Base-by-base conservation (phyloP, 148 eudicot genomes). In the Dianthus caryophyllus region DNA sequence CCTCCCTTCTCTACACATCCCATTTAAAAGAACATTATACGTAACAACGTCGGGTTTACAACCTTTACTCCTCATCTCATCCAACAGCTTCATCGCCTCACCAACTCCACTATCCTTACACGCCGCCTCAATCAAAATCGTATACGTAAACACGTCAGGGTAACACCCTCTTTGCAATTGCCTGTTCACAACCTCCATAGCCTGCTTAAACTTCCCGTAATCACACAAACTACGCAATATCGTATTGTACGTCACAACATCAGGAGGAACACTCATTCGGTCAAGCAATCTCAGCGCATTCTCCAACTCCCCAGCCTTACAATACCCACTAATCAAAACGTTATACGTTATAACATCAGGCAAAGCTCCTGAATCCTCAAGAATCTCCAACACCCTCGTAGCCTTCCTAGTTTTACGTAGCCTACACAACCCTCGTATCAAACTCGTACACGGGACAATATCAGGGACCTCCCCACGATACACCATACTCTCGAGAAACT, bases 301-400 rank as follows among this genome's bases (percentile, higher is more conserved):
- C 64, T 77, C 76, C 49, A 85, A 78, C 55, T 85, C 89, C 47
- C 94, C 94, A 2, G 82, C 65, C 71, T 73, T 87, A 64, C 89
- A 85, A 64, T 81, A 85, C 75, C 86, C 89, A 70, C 83, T 79
- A 57, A 88, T 85, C 79, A 88, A 77, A 64, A 83, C 85, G 69
- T 85, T 85, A 31, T 88, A 88, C 12, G 86, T 82, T 24, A 83
- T 81, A 38, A 88, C 87, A 83, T 88, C 88, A 12, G 87, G 89
- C 18, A 87, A 84, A 69, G 89, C 88, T 14, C 94, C 94, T 1
- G 89, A 85, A n/a, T 81, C 89, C 68, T 85, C 89, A 16, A 88
- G 78, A 72, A 83, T 83, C 27, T 84, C 80, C 76, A 88, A 56
- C 48, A 85, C 84, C 76, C 85, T 78, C 61, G 86, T 78, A n/a